A percentile compares a stretch with the other conserved stretches of the same genome.
Conservation (phyloP, 371 early-diverging fungal species). For the Smittium mucronatum region DNA sequence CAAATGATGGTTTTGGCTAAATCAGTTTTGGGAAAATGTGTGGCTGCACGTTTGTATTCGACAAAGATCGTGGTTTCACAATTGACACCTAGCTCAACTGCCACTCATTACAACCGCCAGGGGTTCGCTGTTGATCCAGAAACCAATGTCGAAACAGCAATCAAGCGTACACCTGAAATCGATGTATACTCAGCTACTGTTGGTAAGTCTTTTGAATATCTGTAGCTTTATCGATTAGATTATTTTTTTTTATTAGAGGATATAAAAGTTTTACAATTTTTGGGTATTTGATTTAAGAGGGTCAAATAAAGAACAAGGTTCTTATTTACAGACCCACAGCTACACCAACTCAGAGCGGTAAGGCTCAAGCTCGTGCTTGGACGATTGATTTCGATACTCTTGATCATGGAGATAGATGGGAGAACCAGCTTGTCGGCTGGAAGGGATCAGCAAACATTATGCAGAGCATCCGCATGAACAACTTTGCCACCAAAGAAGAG, state of each 20-base stretch:
- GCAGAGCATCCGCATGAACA: slow-evolving; percentile 67
- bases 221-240: too few relatives aligned
- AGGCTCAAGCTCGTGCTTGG: slow-evolving; percentile 66
- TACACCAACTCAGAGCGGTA: slow-evolving; percentile 77
- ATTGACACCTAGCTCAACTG: neutral
- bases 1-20: too few relatives aligned
- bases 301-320: slow-evolving; percentile 48
- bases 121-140: neutral
- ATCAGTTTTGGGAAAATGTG: too few relatives aligned
- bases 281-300: too few relatives aligned
- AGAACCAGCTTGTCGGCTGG: slow-evolving; percentile 92
- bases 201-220: too few relatives aligned
- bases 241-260: too few relatives aligned
- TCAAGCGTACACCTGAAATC: neutral
- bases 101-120: neutral
- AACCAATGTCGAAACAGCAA: neutral
- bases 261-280: too few relatives aligned
- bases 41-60: neutral
- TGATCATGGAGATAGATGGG: slow-evolving; percentile 67
- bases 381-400: slow-evolving; percentile 75
- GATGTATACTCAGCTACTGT: neutral
- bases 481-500: slow-evolving; percentile 67
- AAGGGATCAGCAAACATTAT: slow-evolving; percentile 73
- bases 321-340: slow-evolving; percentile 74
- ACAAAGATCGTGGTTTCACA: neutral